Base-by-base conservation (phyloP, 2,329 filamentous ascomycete genomes). In the Beauveria scarabaeidicola region DNA sequence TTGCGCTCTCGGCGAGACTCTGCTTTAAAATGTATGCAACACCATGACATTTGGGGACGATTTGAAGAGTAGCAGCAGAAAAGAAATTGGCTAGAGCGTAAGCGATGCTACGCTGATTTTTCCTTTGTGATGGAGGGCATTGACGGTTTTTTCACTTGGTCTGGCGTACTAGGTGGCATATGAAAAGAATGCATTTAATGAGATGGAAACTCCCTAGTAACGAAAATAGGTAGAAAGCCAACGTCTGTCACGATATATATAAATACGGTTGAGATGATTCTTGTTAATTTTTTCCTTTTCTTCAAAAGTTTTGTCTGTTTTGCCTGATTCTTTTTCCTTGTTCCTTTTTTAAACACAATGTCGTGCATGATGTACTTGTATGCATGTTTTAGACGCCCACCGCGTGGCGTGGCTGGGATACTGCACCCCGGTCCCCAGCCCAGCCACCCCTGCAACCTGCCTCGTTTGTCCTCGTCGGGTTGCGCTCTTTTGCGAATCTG, bases 1-100 rank as follows among this genome's bases (percentile, higher is more conserved):
- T 61, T 97, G 93, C 71, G 93, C 91, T 5, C 77, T 97, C 64
- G 94, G 94, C 21, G 94, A 99, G 78, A 95, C 90, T 53, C 76
- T 97, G 67, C 77, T 97, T 70, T 97, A 68, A 62, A 40, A 38
- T n/a, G 6, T 43, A 36, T 38, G 15, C 23, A 46, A 23, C 5
- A 29, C 23, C 36, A 6, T 13, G 15, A 19, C 21, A 17, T 23
- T 36, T 23, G 5, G 21, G 21, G 25, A 19, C 38, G 44, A 52
- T 19, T 13, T 5, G 10, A 44, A n/a, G 23, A 38, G 17, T 15
- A 50, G 43, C 13, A 15, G 38, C 19, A 36, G 15, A 38, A 36
- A 36, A 5, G 13, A 36, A 32, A 36, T 5, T 36, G 32, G 9
- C 19, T 47, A 40, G 57, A 52, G 50, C 48, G 57, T 43, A 53